Evolutionary conservation across 1,284 basidiomycete species (phyloP).

Genomic region (Paramarasmius palmivorus): DNA sequence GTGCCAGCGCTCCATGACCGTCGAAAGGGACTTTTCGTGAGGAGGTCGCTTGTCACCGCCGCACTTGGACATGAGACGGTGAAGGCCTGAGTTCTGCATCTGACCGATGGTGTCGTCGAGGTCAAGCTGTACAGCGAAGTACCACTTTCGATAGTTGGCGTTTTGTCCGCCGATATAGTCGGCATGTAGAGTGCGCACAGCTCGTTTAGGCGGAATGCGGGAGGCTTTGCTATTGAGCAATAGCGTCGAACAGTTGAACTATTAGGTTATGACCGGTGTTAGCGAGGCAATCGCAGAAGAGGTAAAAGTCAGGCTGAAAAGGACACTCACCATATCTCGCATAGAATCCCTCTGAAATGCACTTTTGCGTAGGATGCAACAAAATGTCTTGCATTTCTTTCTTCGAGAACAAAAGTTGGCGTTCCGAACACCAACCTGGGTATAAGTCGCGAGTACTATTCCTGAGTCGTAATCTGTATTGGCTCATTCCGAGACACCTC

Average conservation of each 20-base stretch:
- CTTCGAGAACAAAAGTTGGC: constrained; percentile 94
- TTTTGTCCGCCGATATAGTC: constrained; percentile 98
- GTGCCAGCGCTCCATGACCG: constrained; percentile 91
- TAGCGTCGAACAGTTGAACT: constrained; percentile 99
- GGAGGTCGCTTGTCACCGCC: constrained; percentile 50
- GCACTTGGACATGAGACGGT: constrained; percentile 75
- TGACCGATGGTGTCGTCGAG: constrained; percentile 98
- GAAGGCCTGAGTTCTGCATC: constrained; percentile 92
- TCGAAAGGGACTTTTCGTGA: constrained; percentile 84
- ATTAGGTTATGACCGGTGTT: constrained; percentile 18
- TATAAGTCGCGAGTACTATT: constrained; percentile 73
- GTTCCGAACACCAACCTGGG: constrained; percentile 93
- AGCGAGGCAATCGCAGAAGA: constrained; percentile 12
- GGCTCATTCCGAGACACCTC: constrained; percentile 57
- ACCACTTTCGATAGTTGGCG: constrained; percentile 98
- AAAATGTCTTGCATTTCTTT: constrained; percentile 99
- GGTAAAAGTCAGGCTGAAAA: constrained; percentile 6
- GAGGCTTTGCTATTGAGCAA: constrained; percentile 94
- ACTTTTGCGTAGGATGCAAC: constrained; percentile 98
- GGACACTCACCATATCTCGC: constrained; percentile 77
- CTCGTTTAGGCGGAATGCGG: constrained; percentile 97
- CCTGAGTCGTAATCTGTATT: constrained; percentile 61
- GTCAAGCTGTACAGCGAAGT: constrained; percentile 98
- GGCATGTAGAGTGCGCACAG: constrained; percentile 93
- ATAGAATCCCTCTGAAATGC: constrained; percentile 96